phyloP scores from a whole-genome alignment of 805 yeast genomes.

The Wickerhamiella nectarea region DNA sequence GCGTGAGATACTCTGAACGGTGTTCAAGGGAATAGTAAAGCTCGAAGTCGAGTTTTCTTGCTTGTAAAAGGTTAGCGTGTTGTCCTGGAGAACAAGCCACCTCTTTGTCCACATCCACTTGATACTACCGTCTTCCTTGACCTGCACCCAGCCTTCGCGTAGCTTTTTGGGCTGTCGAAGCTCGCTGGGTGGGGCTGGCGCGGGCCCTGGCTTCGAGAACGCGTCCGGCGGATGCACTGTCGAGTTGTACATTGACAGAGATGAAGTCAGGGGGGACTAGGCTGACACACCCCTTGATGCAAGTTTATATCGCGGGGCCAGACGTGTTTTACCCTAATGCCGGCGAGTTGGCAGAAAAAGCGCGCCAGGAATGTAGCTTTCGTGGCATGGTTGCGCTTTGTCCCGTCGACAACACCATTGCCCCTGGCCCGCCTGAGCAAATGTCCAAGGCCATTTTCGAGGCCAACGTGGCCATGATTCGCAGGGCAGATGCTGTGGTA shows the following conservation, averaged over 20 bases:
- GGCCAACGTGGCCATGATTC: conserved; percentile 10
- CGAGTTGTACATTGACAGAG: neutral
- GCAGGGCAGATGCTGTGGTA: conserved; percentile 10
- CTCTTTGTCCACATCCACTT: conserved; percentile 88
- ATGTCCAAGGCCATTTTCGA: conserved; percentile 10
- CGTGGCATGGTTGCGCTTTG: conserved; percentile 9
- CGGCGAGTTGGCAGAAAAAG: conserved; percentile 4
- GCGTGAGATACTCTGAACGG: conserved; percentile 50
- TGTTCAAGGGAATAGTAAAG: conserved; percentile 38
- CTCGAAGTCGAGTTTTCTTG: conserved; percentile 33
- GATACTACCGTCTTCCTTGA: conserved; percentile 76
- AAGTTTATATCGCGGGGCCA: conserved; percentile 12
- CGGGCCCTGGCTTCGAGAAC: conserved; percentile 19
- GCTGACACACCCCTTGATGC: neutral
- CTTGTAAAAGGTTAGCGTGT: conserved; percentile 61
- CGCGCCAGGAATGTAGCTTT: neutral
- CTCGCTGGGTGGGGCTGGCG: conserved; percentile 15
- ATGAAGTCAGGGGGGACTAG: neutral
- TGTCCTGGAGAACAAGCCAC: conserved; percentile 63
- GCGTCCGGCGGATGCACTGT: conserved; percentile 17
- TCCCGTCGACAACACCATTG: conserved; percentile 10
- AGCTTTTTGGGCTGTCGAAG: conserved; percentile 5
- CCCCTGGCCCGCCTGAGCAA: neutral
- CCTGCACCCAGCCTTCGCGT: conserved; percentile 73
- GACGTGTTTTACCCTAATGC: conserved; percentile 12